These are phyloP conservation scores for Whalleya microplaca DNA, from an alignment of 2,329 filamentous ascomycete species.

Conservation along the genomic window DNA sequence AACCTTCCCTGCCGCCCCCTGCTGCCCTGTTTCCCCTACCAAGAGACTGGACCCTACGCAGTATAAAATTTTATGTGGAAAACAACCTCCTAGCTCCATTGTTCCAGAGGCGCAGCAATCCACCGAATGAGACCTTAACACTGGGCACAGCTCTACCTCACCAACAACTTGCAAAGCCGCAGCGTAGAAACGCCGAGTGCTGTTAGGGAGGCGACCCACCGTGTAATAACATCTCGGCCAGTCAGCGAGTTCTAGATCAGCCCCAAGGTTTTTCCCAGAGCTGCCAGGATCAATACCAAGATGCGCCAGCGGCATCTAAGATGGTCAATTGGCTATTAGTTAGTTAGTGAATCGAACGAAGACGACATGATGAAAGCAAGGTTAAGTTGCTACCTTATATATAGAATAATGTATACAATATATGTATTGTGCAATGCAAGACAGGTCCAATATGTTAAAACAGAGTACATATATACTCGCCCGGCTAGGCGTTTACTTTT, in stretches of 20 bases:
- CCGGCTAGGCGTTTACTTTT: too few species aligned
- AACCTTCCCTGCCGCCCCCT: neutral
- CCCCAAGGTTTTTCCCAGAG: too few species aligned
- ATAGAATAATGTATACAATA: too few species aligned
- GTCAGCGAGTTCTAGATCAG: neutral
- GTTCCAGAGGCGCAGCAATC: constrained; percentile 21
- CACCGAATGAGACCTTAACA: constrained; percentile 16
- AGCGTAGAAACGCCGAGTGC: neutral
- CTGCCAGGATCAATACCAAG: neutral
- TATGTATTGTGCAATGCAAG: too few species aligned
- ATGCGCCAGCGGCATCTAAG: neutral
- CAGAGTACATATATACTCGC: too few species aligned
- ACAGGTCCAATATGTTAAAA: too few species aligned
- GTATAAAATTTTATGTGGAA: neutral
- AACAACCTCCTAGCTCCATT: constrained; percentile 1
- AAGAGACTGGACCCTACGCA: neutral
- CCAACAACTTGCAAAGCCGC: too few species aligned
- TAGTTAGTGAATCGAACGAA: neutral
- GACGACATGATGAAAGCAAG: too few species aligned
- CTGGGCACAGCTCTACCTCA: neutral
- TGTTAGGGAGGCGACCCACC: constrained; percentile 9
- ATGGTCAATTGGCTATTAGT: neutral
- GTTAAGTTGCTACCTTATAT: too few species aligned
- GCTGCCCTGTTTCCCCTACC: neutral
- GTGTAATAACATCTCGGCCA: neutral